These are phyloP conservation scores for Cyclospora cayetanensis DNA, from an alignment of 169 alveolate genomes.

Conservation along the genomic window DNA sequence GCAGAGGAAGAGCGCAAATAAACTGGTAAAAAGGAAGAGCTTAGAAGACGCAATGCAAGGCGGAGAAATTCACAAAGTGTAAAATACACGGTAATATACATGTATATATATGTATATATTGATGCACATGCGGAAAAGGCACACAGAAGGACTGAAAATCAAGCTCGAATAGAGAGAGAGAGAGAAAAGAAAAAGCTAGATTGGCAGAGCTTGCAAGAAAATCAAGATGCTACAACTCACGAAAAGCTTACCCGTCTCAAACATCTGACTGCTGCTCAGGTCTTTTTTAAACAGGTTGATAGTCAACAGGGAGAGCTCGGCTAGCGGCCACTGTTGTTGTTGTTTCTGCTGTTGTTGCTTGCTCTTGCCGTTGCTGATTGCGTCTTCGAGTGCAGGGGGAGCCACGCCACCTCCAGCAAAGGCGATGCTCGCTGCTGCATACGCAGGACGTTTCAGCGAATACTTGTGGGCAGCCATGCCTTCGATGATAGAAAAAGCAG, in stretches of 20 bases:
- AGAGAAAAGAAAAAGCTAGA: neutral
- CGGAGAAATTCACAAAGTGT: too few relatives aligned
- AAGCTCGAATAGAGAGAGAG: neutral
- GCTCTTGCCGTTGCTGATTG: neutral
- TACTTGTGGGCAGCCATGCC: conserved; percentile 51
- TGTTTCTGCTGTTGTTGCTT: conserved; percentile 38
- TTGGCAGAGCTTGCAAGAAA: neutral
- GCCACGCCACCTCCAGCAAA: conserved; percentile 62
- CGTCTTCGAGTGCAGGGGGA: too few relatives aligned
- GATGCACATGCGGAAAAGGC: too few relatives aligned
- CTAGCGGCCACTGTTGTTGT: conserved; percentile 33
- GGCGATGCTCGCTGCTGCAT: conserved; percentile 70
- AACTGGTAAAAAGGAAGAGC: too few relatives aligned
- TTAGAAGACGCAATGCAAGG: too few relatives aligned
- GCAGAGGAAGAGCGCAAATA: too few relatives aligned
- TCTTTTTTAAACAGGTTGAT: conserved; percentile 76
- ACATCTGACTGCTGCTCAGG: conserved; percentile 2
- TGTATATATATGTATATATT: too few relatives aligned
- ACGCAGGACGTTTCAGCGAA: conserved; percentile 66
- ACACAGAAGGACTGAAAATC: too few relatives aligned
- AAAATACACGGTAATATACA: too few relatives aligned
- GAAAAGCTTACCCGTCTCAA: conserved; percentile 49
- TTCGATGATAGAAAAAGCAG: conserved; percentile 74
- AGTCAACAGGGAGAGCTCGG: conserved; percentile 75
- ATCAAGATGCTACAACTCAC: neutral